Conservation (phyloP, 768 basidiomycete species). For the Cantharellus anzutake region DNA sequence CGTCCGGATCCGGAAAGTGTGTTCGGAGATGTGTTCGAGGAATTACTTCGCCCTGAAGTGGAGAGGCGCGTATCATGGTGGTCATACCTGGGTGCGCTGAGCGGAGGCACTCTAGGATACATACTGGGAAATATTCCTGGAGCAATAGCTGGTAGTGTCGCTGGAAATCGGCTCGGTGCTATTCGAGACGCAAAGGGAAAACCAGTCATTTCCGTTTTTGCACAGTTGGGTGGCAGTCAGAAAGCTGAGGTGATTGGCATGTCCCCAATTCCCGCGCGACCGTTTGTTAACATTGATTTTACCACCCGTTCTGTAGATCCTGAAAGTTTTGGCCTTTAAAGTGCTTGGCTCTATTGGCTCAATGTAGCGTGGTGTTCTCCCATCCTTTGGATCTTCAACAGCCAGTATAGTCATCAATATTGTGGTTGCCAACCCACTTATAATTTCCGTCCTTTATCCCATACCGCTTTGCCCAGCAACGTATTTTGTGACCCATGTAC, state of each 20-base stretch:
- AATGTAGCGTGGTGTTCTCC: neutral
- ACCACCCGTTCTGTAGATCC: conserved; percentile 32
- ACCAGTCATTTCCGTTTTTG: conserved; percentile 78
- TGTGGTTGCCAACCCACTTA: too few species aligned
- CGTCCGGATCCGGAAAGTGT: conserved; percentile 63
- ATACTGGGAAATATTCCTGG: conserved; percentile 69
- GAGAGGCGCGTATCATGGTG: conserved; percentile 52
- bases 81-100: conserved; percentile 50
- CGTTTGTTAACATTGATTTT: neutral
- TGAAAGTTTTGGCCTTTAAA: conserved; percentile 16
- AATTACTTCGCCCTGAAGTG: conserved; percentile 74
- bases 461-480: too few species aligned
- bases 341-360: conserved; percentile 6
- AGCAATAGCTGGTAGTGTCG: conserved; percentile 65
- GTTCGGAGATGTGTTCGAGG: conserved; percentile 83
- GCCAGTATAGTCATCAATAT: too few species aligned
- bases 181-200: conserved; percentile 85
- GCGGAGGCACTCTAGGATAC: conserved; percentile 41
- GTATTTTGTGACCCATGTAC: too few species aligned
- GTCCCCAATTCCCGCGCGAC: neutral
- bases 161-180: conserved; percentile 81
- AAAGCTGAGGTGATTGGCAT: conserved; percentile 58
- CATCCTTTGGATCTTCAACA: neutral
- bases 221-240: conserved; percentile 50
- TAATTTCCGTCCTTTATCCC: too few species aligned